Percentiles rank a stretch among this genome's conserved stretches.
Evolutionary conservation across 2,329 filamentous ascomycete genomes (phyloP).

Genomic region (Truncatella angustata): DNA sequence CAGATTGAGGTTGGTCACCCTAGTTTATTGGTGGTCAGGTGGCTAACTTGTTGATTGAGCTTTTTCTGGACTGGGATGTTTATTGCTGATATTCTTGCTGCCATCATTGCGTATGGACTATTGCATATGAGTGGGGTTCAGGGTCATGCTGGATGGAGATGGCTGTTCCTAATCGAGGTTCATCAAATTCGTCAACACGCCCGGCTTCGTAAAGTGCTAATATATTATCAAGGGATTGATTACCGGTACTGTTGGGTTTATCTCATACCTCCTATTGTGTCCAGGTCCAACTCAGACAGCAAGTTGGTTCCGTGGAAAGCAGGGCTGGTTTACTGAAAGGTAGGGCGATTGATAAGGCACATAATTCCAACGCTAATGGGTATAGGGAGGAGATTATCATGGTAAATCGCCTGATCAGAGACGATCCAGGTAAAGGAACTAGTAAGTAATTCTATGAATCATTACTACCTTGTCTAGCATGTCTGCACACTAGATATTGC

Average conservation of each 20-base stretch:
- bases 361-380: not conserved
- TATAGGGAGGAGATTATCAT: constrained; percentile 50
- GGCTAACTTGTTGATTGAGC: too few species aligned
- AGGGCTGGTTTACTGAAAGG: constrained; percentile 55
- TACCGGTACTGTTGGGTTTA: constrained; percentile 39
- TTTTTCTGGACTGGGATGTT: constrained; percentile 36
- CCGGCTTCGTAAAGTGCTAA: constrained; percentile 7
- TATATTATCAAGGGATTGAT: constrained; percentile 20
- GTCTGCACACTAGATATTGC: too few species aligned
- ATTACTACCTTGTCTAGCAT: too few species aligned
- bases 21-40: too few species aligned
- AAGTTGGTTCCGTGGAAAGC: constrained; percentile 43
- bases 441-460: too few species aligned
- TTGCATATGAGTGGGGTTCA: constrained; percentile 34
- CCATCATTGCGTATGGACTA: constrained; percentile 33
- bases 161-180: constrained; percentile 53
- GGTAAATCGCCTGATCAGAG: constrained; percentile 51
- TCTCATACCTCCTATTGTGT: constrained; percentile 51
- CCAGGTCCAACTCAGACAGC: constrained; percentile 44
- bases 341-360: constrained; percentile 9
- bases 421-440: constrained; percentile 6
- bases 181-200: constrained; percentile 39
- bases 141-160: constrained; percentile 38
- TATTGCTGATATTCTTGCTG: constrained; percentile 29
- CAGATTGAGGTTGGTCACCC: too few species aligned